These are phyloP conservation scores for Fusarium musae DNA, from an alignment of 2,329 filamentous ascomycete species.

Conservation along the genomic window DNA sequence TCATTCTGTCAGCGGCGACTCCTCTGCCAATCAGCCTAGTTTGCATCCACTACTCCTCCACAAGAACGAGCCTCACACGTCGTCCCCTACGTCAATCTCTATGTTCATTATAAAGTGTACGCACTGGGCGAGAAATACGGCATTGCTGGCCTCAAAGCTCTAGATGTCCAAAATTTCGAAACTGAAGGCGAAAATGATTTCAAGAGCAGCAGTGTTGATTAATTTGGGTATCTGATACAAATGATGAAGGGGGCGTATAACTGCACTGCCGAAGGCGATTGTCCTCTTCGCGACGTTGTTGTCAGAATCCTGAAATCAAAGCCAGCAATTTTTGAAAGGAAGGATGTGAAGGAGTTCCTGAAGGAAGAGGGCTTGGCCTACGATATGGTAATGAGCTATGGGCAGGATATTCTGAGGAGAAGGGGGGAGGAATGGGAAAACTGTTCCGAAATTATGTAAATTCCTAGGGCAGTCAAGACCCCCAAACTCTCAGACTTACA, in stretches of 20 bases:
- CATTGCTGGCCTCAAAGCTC: neutral
- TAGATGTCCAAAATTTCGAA: neutral
- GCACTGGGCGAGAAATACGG: neutral
- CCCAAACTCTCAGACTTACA: neutral
- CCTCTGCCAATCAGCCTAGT: neutral
- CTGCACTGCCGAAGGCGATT: neutral
- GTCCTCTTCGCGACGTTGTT: neutral
- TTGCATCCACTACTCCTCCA: no score
- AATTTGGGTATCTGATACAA: neutral
- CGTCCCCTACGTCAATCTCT: neutral
- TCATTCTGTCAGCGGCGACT: neutral
- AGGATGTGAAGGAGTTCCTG: neutral
- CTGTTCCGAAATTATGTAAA: neutral
- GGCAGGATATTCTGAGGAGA: neutral
- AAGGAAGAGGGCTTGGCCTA: neutral
- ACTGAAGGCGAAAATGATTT: rapidly evolving
- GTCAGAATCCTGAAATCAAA: neutral
- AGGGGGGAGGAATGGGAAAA: no score
- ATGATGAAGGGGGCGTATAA: neutral
- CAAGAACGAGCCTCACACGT: rapidly evolving
- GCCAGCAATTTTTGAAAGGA: rapidly evolving
- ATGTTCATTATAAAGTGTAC: neutral
- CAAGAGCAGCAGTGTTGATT: rapidly evolving
- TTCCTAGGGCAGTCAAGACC: neutral
- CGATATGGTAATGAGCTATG: neutral